Base-by-base conservation (phyloP, 2,329 filamentous ascomycete genomes). In the Calonectria henricotiae region DNA sequence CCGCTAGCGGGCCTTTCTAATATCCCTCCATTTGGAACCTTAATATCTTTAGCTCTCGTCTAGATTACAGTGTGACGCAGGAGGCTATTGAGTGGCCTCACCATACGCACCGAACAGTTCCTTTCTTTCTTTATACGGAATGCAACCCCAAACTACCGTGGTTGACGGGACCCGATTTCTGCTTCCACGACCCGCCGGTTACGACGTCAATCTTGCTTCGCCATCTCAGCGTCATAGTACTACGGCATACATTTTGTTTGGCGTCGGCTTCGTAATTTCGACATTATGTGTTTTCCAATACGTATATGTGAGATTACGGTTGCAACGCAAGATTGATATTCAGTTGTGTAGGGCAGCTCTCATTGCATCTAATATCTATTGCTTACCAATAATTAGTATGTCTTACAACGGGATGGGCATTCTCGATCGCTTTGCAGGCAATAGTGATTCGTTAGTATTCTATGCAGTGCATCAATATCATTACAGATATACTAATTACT, bases 161-260 rank as follows among this genome's bases (percentile, higher is more conserved):
- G 67, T 76, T 3, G 71, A 78, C 68, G 78, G 79, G 47, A 74
- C 77, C n/a, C 71, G 63, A 3, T 76, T 74, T 7, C 35, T 77
- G 5, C 46, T 78, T 7, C 47, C 67, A 39, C 76, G 79, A 4
- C 80, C 80, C 0, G 62, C 69, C 5, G 78, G 72, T 23, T 80
- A 80, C 54, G 65, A 71, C 1, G 78, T 81, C 23, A 71, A 82
- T 43, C 80, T 82, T 37, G 75, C 74, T 7, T 70, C 80, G 37
- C 80, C 80, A 0, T 67, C 72, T 20, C 39, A 70, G 41, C 41
- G 70, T 49, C 55, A 35, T 43, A 17, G 70, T 1, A 68, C 54
- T 68, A 41, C 71, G 47, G 68, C 72, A 7, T 79, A 78, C 12
- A 68, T 73, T 35, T 49, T 80, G 1, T 79, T 78, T 43, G 77